A percentile compares a stretch with the other conserved stretches of the same genome.
Evolutionary conservation across 306 rosid genomes (phyloP).

Genomic region (Vigna angularis): DNA sequence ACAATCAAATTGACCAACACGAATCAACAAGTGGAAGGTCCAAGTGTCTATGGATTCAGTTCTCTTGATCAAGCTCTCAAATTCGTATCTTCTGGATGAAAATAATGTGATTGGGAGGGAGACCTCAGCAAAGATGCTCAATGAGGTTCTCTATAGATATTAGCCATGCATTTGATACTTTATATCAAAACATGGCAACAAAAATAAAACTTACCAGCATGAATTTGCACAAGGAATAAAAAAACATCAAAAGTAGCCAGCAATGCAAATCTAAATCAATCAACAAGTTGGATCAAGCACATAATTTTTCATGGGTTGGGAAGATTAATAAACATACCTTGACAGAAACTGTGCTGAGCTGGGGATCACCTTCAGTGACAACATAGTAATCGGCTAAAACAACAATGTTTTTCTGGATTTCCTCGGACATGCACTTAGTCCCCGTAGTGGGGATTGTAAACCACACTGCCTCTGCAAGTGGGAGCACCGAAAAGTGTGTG

Average conservation of each 20-base stretch:
- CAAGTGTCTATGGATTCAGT: too few species aligned
- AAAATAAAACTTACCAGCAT: neutral
- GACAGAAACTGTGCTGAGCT: slow-evolving; percentile 34
- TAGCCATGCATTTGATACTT: too few species aligned
- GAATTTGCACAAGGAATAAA: neutral
- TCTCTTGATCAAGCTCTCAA: too few species aligned
- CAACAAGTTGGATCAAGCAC: neutral
- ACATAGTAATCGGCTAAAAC: slow-evolving; percentile 63
- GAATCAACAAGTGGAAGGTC: neutral
- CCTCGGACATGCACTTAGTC: slow-evolving; percentile 61
- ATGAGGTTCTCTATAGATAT: too few species aligned
- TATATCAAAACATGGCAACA: too few species aligned
- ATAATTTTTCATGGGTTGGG: neutral
- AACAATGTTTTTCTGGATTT: slow-evolving; percentile 51
- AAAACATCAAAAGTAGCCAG: neutral
- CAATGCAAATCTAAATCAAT: slow-evolving; percentile 7
- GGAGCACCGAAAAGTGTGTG: slow-evolving; percentile 18
- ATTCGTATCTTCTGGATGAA: too few species aligned
- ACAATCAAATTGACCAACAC: neutral
- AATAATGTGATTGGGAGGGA: too few species aligned
- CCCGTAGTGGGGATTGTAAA: slow-evolving; percentile 53
- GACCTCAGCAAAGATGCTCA: too few species aligned
- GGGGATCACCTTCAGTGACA: slow-evolving; percentile 14
- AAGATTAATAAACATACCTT: slow-evolving; percentile 33
- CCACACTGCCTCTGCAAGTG: slow-evolving; percentile 50